Base-by-base conservation (phyloP, 2,329 filamentous ascomycete species). In the Botryosphaeria dothidea region DNA sequence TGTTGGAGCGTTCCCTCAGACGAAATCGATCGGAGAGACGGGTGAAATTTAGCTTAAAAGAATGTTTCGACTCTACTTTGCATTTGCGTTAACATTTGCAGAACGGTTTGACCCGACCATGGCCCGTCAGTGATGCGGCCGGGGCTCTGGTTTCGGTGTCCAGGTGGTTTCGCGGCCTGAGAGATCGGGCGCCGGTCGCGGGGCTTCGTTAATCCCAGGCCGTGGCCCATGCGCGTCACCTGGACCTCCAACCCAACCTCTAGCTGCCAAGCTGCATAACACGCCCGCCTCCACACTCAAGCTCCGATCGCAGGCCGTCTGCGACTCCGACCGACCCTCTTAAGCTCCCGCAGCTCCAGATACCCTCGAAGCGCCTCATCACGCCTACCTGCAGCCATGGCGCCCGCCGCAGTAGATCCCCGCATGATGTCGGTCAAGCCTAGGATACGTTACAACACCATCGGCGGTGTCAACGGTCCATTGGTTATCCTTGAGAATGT, bases 401-500 rank as follows among this genome's bases (percentile, higher is more conserved):
- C 65, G 74, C 72, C 77, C 66, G 73, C 74, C 67, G 66, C 72
- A 51, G 69, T 78, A 63, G 81, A 84, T 68, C 81, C 82, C 68
- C 78, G 82, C 69, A 83, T 83, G 81, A 83, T 84, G 79, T 75
- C 77, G 72, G 81, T 92, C 77, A 86, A 88, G 77, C 89, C 89
- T 71, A 84, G 89, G 77, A 86, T 98, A 81, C 89, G 91, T 75
- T 99, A 99, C 88, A 99, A 99, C 85, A 99, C 95, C 73, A 93
- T 99, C 77, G 92, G 93, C 76, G 94, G 94, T 84, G 90, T 99
- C 81, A 99, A 99, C 83, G 95, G 95, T 66, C 95, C 95, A 74
- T 87, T 99, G 80, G 95, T 99, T 77, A 94, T 99, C 76, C 87
- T 99, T 71, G 95, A 98, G 79, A 96, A 96, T 87, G 94, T 96